These are phyloP conservation scores for Microsporum ferrugineum DNA, from an alignment of 2,329 filamentous ascomycete genomes.

Conservation along the genomic window DNA sequence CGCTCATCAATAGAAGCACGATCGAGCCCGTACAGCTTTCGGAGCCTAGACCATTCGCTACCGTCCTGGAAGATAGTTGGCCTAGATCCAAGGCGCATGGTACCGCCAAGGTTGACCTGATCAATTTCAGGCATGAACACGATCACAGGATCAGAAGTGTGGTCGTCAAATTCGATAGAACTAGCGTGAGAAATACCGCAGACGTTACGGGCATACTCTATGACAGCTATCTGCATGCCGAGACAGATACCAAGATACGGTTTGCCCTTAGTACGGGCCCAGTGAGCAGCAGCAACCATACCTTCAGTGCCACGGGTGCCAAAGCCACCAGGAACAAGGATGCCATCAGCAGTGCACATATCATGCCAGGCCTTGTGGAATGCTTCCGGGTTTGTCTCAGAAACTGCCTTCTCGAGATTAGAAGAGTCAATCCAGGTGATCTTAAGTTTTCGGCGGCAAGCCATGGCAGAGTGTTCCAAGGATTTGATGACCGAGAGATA, in stretches of 20 bases:
- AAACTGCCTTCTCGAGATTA: conserved; percentile 60
- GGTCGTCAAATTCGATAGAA: conserved; percentile 45
- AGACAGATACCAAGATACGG: conserved; percentile 86
- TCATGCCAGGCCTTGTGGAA: conserved; percentile 81
- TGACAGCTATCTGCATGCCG: conserved; percentile 84
- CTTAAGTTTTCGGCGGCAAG: conserved; percentile 65
- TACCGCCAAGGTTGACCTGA: conserved; percentile 66
- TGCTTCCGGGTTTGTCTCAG: conserved; percentile 52
- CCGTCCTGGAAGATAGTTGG: conserved; percentile 63
- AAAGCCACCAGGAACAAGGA: conserved; percentile 55
- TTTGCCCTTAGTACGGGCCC: conserved; percentile 68
- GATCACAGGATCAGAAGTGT: conserved; percentile 57
- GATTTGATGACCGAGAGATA: conserved; percentile 79
- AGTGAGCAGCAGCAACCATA: conserved; percentile 79
- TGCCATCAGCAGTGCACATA: conserved; percentile 53
- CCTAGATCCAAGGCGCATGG: conserved; percentile 72
- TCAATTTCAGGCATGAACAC: conserved; percentile 89
- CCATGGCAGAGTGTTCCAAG: conserved; percentile 85
- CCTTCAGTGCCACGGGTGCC: conserved; percentile 73
- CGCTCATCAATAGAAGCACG: conserved; percentile 52
- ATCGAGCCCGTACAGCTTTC: conserved; percentile 56
- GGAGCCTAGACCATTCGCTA: conserved; percentile 67
- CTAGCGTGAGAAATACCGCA: conserved; percentile 51
- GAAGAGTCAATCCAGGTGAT: conserved; percentile 77
- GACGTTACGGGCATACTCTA: conserved; percentile 72